Base-by-base conservation (phyloP, 2,329 filamentous ascomycete genomes). In the Trichoderma citrinoviride region DNA sequence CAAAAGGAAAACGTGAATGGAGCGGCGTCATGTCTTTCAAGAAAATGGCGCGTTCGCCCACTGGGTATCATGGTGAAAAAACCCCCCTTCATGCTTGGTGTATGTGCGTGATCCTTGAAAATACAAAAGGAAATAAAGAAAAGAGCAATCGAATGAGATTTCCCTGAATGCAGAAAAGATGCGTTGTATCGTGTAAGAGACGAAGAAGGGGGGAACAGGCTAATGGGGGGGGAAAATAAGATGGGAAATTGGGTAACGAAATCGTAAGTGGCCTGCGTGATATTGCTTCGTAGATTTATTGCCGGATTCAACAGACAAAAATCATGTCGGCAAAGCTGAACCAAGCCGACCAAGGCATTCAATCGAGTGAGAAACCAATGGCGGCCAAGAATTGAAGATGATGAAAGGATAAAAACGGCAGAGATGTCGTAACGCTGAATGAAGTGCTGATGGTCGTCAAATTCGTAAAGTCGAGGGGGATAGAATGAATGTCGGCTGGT, bases 31-130 rank as follows among this genome's bases (percentile, higher is more conserved):
- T 41, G 46, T 50, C 73, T 69, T 73, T 69, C 64, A 69, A 70
- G 33, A 70, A 71, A 71, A 70, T 73, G 68, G 71, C 73, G 71
- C 71, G 56, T 70, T 74, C 73, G 76, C 75, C 76, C 75, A 77
- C 77, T 75, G 77, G 77, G 77, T 78, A 78, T 78, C 77, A 74
- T 74, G 68, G 69, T 74, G 67, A 73, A 67, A 73, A 60, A 50
- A 37, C 12, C 10, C 21, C 56, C 55, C 56, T 29, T 73, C 67
- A 75, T 76, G 74, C 73, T 73, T 73, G 71, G 71, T 75, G 71
- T 77, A 75, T 74, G 69, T 70, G 72, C 69, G 66, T 73, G 68
- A 66, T 61, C 60, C 60, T 37, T 40, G 17, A 43, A 40, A 54
- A 62, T 17, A 44, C 43, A 15, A 19, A 60, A 46, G 19, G 37